Percentiles rank a stretch among this genome's conserved stretches.
phyloP scores from a whole-genome alignment of 2,329 filamentous ascomycete genomes.

The Diplodia corticola region DNA sequence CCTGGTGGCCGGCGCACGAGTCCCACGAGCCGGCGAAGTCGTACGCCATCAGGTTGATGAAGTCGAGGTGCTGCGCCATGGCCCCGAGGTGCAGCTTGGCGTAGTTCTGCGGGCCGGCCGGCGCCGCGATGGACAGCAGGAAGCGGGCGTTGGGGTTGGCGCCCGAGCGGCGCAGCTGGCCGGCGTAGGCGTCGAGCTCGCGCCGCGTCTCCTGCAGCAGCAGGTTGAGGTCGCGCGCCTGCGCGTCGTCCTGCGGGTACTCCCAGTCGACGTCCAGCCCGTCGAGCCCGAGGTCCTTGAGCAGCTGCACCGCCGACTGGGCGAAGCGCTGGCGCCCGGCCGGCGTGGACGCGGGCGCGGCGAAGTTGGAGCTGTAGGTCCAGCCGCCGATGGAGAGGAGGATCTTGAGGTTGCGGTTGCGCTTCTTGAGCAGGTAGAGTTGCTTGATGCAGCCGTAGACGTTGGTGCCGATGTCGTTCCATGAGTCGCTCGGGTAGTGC shows the following conservation, averaged over 20 bases:
- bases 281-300: conserved; percentile 76
- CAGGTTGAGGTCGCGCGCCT: conserved; percentile 43
- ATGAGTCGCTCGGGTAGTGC: conserved; percentile 68
- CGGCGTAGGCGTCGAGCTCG: conserved; percentile 44
- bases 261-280: conserved; percentile 52
- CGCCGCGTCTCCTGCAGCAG: conserved; percentile 42
- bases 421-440: conserved; percentile 72
- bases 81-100: conserved; percentile 43
- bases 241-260: conserved; percentile 45
- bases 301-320: conserved; percentile 67
- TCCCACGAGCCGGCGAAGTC: conserved; percentile 78
- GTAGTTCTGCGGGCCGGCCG: conserved; percentile 47
- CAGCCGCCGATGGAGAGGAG: conserved; percentile 83
- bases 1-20: conserved; percentile 68
- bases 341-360: conserved; percentile 63
- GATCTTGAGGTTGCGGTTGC: conserved; percentile 73
- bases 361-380: conserved; percentile 78
- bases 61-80: conserved; percentile 48
- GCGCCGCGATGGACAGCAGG: conserved; percentile 47
- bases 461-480: conserved; percentile 66
- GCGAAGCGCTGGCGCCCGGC: conserved; percentile 67
- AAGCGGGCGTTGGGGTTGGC: conserved; percentile 30
- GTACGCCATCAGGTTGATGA: conserved; percentile 55
- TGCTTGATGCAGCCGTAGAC: conserved; percentile 78
- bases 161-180: conserved; percentile 23